phyloP scores from a whole-genome alignment of 192 early-diverging fungal genomes.

The Coemansia sp. region DNA sequence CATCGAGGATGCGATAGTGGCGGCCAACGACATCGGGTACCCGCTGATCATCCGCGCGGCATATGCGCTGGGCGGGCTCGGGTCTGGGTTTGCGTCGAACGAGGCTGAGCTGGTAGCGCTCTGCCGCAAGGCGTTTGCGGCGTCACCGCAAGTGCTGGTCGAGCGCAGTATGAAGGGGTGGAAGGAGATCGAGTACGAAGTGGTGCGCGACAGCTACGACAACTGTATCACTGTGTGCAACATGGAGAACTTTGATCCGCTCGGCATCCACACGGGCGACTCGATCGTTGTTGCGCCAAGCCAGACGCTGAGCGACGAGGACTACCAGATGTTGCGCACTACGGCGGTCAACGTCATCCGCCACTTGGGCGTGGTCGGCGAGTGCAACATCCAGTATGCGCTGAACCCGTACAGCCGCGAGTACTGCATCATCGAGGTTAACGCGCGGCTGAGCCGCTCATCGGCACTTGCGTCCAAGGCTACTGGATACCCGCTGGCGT shows the following conservation, averaged over 20 bases:
- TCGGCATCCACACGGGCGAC: conserved; percentile 99
- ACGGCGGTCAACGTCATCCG: conserved; percentile 96
- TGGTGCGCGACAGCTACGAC: conserved; percentile 89
- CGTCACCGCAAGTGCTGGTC: conserved; percentile 90
- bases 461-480: conserved; percentile 97
- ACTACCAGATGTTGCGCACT: conserved; percentile 97
- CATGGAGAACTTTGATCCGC: conserved; percentile 99
- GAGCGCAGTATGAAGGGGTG: conserved; percentile 99
- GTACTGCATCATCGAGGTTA: conserved; percentile 99
- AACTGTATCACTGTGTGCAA: conserved; percentile 99
- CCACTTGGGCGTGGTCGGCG: conserved; percentile 97
- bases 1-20: conserved; percentile 81
- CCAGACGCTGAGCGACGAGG: conserved; percentile 95
- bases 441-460: conserved; percentile 90
- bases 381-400: conserved; percentile 99
- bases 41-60: conserved; percentile 96
- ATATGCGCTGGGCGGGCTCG: conserved; percentile 93
- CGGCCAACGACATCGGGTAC: conserved; percentile 87
- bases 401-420: conserved; percentile 92
- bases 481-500: conserved; percentile 97
- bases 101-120: conserved; percentile 78
- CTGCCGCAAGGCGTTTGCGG: conserved; percentile 84
- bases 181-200: conserved; percentile 99
- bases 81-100: conserved; percentile 94
- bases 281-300: conserved; percentile 98